phyloP scores from a whole-genome alignment of 371 early-diverging fungal species.

The Rhizomucor pusillus region DNA sequence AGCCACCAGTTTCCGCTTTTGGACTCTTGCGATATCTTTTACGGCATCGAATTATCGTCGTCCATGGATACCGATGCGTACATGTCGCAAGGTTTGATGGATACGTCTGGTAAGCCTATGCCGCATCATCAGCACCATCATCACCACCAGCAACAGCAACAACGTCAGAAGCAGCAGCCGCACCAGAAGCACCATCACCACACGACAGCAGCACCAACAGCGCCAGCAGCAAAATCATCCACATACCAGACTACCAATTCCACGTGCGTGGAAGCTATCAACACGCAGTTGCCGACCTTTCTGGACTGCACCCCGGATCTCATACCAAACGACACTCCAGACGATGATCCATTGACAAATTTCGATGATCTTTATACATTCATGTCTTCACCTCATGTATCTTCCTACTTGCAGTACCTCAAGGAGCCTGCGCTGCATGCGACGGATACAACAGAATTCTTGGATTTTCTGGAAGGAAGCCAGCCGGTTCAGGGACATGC shows the following conservation, averaged over 20 bases:
- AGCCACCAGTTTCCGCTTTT: neutral
- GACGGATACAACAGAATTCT: constrained; percentile 3
- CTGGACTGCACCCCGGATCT: constrained; percentile 15
- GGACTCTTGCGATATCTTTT: neutral
- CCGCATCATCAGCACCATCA: neutral
- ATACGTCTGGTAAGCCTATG: too few species aligned
- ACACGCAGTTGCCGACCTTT: neutral
- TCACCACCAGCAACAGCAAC: neutral
- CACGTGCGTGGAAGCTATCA: too few species aligned
- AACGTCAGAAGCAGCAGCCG: neutral
- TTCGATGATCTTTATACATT: constrained; percentile 12
- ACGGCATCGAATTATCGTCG: neutral
- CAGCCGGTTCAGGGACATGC: too few species aligned
- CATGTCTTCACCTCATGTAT: constrained; percentile 7
- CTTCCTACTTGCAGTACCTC: constrained; percentile 18
- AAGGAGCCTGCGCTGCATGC: constrained; percentile 8
- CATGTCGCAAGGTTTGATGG: too few species aligned
- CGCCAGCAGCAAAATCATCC: neutral
- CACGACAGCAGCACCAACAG: neutral
- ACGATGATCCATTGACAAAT: constrained; percentile 13
- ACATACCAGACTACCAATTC: neutral
- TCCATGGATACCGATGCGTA: too few species aligned
- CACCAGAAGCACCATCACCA: neutral
- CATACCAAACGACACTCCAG: constrained; percentile 12
- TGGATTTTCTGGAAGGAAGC: too few species aligned